phyloP scores from a whole-genome alignment of 108 stramenopile species.

The Nitzschia palea region DNA sequence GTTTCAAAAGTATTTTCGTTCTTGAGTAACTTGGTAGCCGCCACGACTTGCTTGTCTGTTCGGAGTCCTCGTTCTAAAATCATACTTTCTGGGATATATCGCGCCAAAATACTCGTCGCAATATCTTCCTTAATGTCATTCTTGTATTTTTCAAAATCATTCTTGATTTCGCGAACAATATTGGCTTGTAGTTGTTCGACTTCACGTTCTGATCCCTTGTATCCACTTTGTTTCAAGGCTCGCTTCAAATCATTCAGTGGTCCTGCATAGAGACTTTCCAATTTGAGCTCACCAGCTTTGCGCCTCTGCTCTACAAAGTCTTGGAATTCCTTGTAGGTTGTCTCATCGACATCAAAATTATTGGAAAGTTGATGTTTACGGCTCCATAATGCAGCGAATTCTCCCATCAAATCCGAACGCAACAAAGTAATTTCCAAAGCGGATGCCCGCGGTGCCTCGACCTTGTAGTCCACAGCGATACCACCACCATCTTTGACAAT shows the following conservation, averaged over 20 bases:
- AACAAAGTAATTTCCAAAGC: constrained; percentile 86
- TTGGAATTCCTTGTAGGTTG: constrained; percentile 73
- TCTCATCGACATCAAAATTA: constrained; percentile 76
- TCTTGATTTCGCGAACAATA: constrained; percentile 73
- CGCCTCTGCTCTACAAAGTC: constrained; percentile 64
- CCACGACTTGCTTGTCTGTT: constrained; percentile 68
- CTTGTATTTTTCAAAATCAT: constrained; percentile 83
- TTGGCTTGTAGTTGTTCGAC: constrained; percentile 62
- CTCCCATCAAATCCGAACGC: constrained; percentile 66
- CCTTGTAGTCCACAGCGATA: constrained; percentile 89
- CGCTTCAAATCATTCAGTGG: constrained; percentile 72
- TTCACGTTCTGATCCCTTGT: constrained; percentile 61
- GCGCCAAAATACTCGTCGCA: constrained; percentile 67
- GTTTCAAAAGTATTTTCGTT: constrained; percentile 64
- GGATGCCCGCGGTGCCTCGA: constrained; percentile 79
- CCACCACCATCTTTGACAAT: constrained; percentile 92
- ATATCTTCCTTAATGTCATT: constrained; percentile 86
- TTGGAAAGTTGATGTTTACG: constrained; percentile 65
- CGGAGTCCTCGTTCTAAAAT: constrained; percentile 65
- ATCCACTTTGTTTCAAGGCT: constrained; percentile 63
- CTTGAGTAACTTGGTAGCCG: constrained; percentile 61
- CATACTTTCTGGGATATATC: constrained; percentile 88
- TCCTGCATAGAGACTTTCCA: constrained; percentile 68
- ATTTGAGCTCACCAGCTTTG: constrained; percentile 68
- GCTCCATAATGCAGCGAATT: constrained; percentile 88